Evolutionary conservation across 208 protist genomes (phyloP), one percentile per base, ranked within the genome.

Genomic region (Leishmania major): DNA sequence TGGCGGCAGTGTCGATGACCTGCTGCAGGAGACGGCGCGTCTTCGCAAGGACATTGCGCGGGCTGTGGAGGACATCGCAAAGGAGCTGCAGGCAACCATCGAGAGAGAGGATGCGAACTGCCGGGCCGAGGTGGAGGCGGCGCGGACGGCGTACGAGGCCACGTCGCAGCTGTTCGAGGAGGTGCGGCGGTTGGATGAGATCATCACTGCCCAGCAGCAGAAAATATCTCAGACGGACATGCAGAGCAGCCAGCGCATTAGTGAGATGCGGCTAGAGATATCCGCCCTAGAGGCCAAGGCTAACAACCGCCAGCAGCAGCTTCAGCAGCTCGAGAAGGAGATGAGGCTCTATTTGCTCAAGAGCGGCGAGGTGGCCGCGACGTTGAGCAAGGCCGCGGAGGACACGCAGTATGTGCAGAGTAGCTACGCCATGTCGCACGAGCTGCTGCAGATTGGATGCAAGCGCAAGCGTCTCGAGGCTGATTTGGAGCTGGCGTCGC

Each of bases 221-320:
- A 79, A 89, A 45, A 81, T 89, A 17, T 84, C 87, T 72, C 92
- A 94, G 69, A 85, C 83, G 40, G 89, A 95, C 45, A 84, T 95
- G 79, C 82, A 91, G 72, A 86, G 78, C 67, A 88, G 85, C 51
- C 94, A 94, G 55, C 87, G 84, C 67, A 91, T 96, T 37, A 90
- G 87, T 55, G 91, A 92, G 79, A 95, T 97, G 78, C 88, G 91
- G 31, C 81, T 95, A 28, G 91, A 97, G 78, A 91, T 95, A 62
- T 87, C 91, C 62, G 77, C 92, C 8, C 83, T 95, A 17, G 91
- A 95, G 87, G 89, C 87, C 31, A 87, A 86, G 76, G 80, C 84
- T 22, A 85, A 83, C 74, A 90, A 88, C 55, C 91, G 87, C 25
- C 78, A 83, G 71, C 88, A 91, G 80, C 91, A 97, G 83, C 57